phyloP scores from a whole-genome alignment of 495 filamentous ascomycete genomes.

The Aspergillus bridgeri region DNA sequence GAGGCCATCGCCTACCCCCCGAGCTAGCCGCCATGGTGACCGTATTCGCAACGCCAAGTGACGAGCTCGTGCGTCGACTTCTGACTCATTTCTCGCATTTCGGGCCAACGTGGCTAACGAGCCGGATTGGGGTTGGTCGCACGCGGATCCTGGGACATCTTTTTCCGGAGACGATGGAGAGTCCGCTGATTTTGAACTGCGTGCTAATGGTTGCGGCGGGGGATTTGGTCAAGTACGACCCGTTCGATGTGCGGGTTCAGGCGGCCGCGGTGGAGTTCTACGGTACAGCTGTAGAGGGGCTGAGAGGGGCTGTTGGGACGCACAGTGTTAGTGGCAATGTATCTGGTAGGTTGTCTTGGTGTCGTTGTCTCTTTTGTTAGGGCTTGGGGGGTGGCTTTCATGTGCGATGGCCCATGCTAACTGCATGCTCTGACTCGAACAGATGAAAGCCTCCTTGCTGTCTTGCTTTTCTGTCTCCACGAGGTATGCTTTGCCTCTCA shows the following conservation, averaged over 20 bases:
- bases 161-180: slow-evolving; percentile 12
- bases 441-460: slow-evolving; percentile 16
- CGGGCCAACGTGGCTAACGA: slow-evolving; percentile 19
- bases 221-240: slow-evolving; percentile 19
- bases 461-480: slow-evolving; percentile 21
- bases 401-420: neutral
- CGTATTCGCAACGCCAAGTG: slow-evolving; percentile 16
- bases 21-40: slow-evolving; percentile 13
- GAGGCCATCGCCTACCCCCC: neutral
- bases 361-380: neutral
- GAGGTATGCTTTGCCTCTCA: no score
- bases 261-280: slow-evolving; percentile 15
- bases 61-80: slow-evolving; percentile 8
- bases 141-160: slow-evolving; percentile 11
- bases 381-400: neutral
- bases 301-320: slow-evolving; percentile 10
- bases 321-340: slow-evolving; percentile 3
- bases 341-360: neutral
- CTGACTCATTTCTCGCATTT: slow-evolving; percentile 15
- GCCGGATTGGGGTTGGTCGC: slow-evolving; percentile 6
- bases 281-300: slow-evolving; percentile 10
- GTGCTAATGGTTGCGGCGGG: slow-evolving; percentile 14
- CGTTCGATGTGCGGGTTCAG: slow-evolving; percentile 2
- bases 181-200: slow-evolving; percentile 14
- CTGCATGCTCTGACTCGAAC: neutral